Conservation (phyloP, 345 rosid genomes). For the Salix brachista region DNA sequence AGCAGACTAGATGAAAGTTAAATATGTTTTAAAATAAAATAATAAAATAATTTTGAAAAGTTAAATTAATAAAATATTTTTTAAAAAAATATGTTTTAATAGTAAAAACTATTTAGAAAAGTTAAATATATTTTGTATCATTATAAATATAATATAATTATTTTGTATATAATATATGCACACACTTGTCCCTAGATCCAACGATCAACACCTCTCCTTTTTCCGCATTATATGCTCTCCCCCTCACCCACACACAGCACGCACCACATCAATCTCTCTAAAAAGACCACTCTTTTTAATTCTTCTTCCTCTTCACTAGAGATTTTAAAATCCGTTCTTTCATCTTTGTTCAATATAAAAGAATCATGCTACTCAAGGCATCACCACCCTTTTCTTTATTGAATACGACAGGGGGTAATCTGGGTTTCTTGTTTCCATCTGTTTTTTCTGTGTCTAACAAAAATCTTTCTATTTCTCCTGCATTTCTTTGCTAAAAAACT, state of each 20-base stretch:
- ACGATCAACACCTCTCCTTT: slow-evolving; percentile 17
- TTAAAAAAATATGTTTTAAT: too few species aligned
- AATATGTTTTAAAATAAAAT: too few species aligned
- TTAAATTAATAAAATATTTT: too few species aligned
- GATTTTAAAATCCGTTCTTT: not conserved
- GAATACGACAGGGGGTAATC: slow-evolving; percentile 27
- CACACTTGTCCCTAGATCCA: slow-evolving; percentile 35
- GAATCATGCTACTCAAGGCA: slow-evolving; percentile 44
- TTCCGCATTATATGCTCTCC: not conserved
- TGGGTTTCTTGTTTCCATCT: slow-evolving; percentile 27
- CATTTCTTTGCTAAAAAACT: slow-evolving; percentile 18
- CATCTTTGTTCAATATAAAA: not conserved
- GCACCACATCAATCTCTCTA: not conserved
- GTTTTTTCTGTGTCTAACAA: slow-evolving; percentile 10
- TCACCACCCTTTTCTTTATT: slow-evolving; percentile 38
- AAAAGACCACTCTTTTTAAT: not conserved
- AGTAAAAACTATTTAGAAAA: too few species aligned
- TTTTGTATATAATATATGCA: too few species aligned
- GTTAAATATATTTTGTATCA: too few species aligned
- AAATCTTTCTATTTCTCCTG: not conserved
- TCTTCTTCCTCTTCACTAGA: not conserved
- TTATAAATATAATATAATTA: too few species aligned
- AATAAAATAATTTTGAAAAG: too few species aligned
- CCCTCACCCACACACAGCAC: not conserved
- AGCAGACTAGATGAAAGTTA: too few species aligned